These are phyloP conservation scores for Neocucurbitaria cava DNA, from an alignment of 2,329 filamentous ascomycete genomes.

Conservation along the genomic window DNA sequence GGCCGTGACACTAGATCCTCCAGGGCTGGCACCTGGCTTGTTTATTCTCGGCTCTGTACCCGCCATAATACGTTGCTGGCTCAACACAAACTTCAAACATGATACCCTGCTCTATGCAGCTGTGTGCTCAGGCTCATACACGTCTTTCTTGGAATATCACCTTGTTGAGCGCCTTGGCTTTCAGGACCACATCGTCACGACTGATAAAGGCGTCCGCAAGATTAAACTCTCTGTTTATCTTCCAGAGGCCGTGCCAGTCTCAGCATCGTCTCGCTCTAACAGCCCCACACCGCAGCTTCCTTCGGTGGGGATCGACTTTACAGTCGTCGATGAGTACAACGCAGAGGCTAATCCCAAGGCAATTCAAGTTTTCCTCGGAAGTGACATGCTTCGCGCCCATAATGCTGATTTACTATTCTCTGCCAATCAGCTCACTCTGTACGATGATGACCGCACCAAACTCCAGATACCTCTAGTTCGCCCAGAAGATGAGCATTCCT, in stretches of 20 bases:
- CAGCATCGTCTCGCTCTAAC: conserved; percentile 73
- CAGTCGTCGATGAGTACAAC: conserved; percentile 68
- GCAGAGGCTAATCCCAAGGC: conserved; percentile 61
- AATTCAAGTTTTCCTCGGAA: conserved; percentile 89
- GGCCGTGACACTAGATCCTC: conserved; percentile 77
- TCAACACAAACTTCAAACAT: conserved; percentile 89
- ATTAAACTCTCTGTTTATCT: conserved; percentile 86
- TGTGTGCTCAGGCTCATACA: conserved; percentile 89
- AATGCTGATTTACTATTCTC: conserved; percentile 93
- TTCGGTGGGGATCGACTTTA: conserved; percentile 79
- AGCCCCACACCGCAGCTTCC: conserved; percentile 82
- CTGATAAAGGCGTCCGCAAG: conserved; percentile 69
- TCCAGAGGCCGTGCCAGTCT: conserved; percentile 84
- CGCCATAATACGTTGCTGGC: conserved; percentile 94
- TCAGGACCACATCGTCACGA: conserved; percentile 68
- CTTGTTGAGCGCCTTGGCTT: conserved; percentile 79
- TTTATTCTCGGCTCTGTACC: conserved; percentile 88
- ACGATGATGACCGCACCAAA: conserved; percentile 85
- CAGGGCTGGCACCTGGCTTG: conserved; percentile 80
- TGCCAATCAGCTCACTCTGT: conserved; percentile 85
- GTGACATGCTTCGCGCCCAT: conserved; percentile 82
- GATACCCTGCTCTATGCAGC: conserved; percentile 89
- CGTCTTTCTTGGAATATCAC: conserved; percentile 78
- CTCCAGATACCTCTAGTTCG: conserved; percentile 90
- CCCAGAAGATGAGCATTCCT: conserved; percentile 83